These are phyloP conservation scores for Tetraselmis striata DNA, from an alignment of 139 green algal genomes.

Conservation along the genomic window DNA sequence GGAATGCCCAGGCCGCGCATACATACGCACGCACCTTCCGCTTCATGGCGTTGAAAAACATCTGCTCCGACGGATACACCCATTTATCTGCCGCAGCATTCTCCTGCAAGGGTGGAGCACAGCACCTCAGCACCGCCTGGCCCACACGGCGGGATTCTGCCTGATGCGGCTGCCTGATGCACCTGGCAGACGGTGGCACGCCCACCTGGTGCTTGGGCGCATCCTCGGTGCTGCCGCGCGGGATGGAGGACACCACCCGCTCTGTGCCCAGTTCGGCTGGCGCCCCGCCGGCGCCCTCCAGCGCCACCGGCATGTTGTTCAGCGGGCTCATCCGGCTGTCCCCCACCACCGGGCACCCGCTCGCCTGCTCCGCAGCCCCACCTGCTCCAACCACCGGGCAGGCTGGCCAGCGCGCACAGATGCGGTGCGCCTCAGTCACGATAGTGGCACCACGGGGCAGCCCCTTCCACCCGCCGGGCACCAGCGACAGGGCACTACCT, in stretches of 20 bases:
- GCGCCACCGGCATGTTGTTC: background rate
- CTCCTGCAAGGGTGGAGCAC: background rate
- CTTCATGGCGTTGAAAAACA: conserved; percentile 92
- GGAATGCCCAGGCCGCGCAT: too few relatives aligned
- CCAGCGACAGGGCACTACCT: too few relatives aligned
- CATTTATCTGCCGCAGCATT: conserved; percentile 30
- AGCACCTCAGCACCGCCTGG: too few relatives aligned
- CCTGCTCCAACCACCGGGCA: background rate
- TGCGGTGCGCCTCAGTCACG: too few relatives aligned
- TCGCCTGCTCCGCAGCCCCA: background rate
- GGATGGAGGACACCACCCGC: background rate
- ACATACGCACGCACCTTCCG: conserved; percentile 71
- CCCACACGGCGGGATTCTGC: too few relatives aligned
- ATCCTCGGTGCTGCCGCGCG: background rate
- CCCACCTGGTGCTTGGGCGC: background rate
- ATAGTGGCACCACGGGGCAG: too few relatives aligned
- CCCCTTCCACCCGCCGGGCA: too few relatives aligned
- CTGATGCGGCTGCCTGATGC: too few relatives aligned
- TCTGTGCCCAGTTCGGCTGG: background rate
- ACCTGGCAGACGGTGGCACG: too few relatives aligned
- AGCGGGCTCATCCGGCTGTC: background rate
- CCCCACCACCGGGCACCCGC: background rate
- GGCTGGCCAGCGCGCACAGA: too few relatives aligned
- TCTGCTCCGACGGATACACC: conserved; percentile 82
- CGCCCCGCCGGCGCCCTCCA: background rate